Evolutionary conservation across 2,329 filamentous ascomycete species (phyloP), one percentile per base, ranked within the genome.

Genomic region (Xylariales sp.): DNA sequence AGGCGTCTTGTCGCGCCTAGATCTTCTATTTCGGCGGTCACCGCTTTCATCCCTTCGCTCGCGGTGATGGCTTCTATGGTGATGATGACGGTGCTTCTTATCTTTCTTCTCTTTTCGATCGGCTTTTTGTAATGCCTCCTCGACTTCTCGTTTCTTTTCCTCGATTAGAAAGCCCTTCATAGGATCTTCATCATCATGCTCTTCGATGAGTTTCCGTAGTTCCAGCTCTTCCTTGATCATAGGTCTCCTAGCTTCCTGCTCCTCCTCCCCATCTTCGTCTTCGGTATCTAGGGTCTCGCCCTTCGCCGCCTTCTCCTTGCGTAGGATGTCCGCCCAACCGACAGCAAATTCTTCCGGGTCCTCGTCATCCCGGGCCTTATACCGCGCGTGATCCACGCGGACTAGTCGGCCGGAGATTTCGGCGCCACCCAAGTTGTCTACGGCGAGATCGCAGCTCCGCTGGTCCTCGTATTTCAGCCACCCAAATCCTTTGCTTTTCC

Each of bases 391-490:
- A 78, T 99, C 96, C 12, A 99, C 96, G 67, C 92, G 89, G 49
- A 99, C 81, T 65, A 95, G 81, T 49, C 94, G 86, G 2, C 94
- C 94, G 77, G 93, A 85, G 18, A 99, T 90, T 36, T 90, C 91
- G 8, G 94, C 91, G 39, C 96, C 96, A 46, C 94, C 92, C 5
- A 99, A 83, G 79, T 99, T 99, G 81, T 99, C 96, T 9, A 99
- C 97, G 0, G 97, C 96, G 49, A 99, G 83, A 80, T 98, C 95
- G 69, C 93, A 97, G 81, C 94, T 97, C 73, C 95, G 87, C 83
- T 99, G 96, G 80, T 99, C 95, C 79, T 99, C 96, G 81, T 98
- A 99, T 78, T 99, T 99, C 66, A 99, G 86, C 86, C 97, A 99
- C 2, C 92, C 94, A 78, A 98, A 99, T 0, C 96, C 96, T 72